Evolutionary conservation across 192 early-diverging fungal genomes (phyloP).

Genomic region (Diversispora epigaea): DNA sequence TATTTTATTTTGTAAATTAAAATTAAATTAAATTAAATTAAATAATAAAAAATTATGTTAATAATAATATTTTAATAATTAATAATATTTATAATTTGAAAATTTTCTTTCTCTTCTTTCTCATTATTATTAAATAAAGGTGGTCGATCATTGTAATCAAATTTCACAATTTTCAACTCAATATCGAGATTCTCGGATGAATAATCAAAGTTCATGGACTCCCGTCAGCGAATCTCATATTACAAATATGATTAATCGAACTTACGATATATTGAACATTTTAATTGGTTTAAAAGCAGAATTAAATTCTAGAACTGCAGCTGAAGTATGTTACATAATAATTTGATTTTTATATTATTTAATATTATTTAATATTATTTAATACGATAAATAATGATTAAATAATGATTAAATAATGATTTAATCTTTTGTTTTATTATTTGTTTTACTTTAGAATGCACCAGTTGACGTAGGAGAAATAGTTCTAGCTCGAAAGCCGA

Average conservation of each 20-base stretch:
- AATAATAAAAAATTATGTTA: too few species aligned
- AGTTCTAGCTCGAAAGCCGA: background rate
- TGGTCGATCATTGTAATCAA: constrained; percentile 5
- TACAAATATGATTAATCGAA: background rate
- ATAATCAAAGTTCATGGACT: constrained; percentile 9
- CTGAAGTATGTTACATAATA: background rate
- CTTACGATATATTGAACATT: constrained; percentile 13
- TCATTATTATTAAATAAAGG: background rate
- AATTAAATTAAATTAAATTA: too few species aligned
- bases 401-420: background rate
- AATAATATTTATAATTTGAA: too few species aligned
- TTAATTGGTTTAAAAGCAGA: constrained; percentile 4
- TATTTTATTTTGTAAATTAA: too few species aligned
- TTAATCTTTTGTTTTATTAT: too few species aligned
- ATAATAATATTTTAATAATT: too few species aligned
- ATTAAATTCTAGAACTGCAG: background rate
- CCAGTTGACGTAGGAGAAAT: background rate
- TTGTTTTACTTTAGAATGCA: background rate
- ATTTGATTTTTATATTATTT: background rate
- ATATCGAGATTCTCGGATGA: background rate
- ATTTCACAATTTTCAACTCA: constrained; percentile 4
- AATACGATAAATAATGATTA: background rate
- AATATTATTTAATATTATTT: background rate
- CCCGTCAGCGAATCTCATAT: background rate
- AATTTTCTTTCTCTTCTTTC: background rate